Evolutionary conservation across 2,329 filamentous ascomycete species (phyloP), one percentile per base, ranked within the genome.

Genomic region (Calonectria leucothoes): DNA sequence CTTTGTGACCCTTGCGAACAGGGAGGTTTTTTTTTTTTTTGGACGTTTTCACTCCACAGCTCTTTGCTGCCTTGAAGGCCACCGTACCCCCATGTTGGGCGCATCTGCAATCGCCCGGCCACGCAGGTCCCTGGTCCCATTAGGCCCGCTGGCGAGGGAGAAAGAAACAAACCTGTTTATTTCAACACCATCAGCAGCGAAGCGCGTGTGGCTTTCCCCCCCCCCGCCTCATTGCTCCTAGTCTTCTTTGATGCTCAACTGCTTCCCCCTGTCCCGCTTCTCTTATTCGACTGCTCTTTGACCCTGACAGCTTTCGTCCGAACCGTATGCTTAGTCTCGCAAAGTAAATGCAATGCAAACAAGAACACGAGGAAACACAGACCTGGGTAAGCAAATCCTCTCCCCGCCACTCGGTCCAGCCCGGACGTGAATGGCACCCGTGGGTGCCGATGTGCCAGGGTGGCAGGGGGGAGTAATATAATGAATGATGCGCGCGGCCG

Each of bases 391-490:
- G 59, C 29, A 75, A 29, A 45, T 51, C 35, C 51, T 49, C 68
- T 76, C 76, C 74, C 78, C 72, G 31, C 67, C 68, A 69, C 63
- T 76, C 77, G 75, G 78, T 75, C 73, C 73, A 79, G 76, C 77
- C 59, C 51, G 48, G 55, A 23, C 23, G 29, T 31, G 63, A 69
- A 70, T 59, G 37, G 37, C 57, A 71, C 71, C 69, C 75, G 72
- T 77, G 72, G 74, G 67, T 72, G 69, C 73, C 69, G 72, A 31
- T 67, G 69, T 64, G 66, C 64, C 51, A 70, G 57, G 68, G 25
- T 61, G 39, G 15, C 37, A 57, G 29, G 59, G 59, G 64, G 61
- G 51, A 59, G 59, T 66, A 61, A 55, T 45, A 33, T 69, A 64
- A 31, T 45, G 59, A 45, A 61, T 64, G 66, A 71, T 42, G 57